A percentile compares a stretch with the other conserved stretches of the same genome.
phyloP scores from a whole-genome alignment of 2,329 filamentous ascomycete species.

The Stenocarpella maydis region DNA sequence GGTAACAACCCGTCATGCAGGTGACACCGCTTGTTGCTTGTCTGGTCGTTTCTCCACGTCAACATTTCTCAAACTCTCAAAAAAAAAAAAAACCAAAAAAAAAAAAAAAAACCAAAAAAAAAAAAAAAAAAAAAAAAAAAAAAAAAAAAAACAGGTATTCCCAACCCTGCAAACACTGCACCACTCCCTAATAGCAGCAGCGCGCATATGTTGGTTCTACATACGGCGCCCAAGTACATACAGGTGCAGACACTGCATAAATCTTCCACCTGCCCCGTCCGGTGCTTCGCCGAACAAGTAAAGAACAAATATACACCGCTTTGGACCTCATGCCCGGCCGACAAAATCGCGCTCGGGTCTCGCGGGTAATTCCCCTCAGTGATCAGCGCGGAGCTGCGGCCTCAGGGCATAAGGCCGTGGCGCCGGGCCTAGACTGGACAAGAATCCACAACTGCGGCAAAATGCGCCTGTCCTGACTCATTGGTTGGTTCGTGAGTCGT shows the following conservation, averaged over 20 bases:
- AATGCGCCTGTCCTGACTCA: constrained; percentile 10
- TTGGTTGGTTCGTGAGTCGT: neutral
- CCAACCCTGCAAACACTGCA: neutral
- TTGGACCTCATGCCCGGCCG: too few species aligned
- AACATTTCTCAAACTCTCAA: too few species aligned
- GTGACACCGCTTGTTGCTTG: too few species aligned
- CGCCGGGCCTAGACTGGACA: neutral
- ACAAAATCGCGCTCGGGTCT: neutral
- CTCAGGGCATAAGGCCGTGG: neutral
- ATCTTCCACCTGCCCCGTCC: too few species aligned
- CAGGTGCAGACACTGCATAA: neutral
- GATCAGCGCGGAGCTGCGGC: neutral
- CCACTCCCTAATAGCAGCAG: neutral
- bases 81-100: too few species aligned
- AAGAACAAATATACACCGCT: neutral
- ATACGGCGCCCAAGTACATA: neutral
- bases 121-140: too few species aligned
- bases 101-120: too few species aligned
- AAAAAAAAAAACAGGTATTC: neutral
- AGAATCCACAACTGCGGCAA: neutral
- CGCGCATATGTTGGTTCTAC: neutral
- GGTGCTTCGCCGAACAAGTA: neutral
- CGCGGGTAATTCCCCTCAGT: neutral
- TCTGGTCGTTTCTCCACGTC: neutral
- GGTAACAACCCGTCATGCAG: too few species aligned